Evolutionary conservation across 305 asterid species (phyloP).

Genomic region (Lippia alba): DNA sequence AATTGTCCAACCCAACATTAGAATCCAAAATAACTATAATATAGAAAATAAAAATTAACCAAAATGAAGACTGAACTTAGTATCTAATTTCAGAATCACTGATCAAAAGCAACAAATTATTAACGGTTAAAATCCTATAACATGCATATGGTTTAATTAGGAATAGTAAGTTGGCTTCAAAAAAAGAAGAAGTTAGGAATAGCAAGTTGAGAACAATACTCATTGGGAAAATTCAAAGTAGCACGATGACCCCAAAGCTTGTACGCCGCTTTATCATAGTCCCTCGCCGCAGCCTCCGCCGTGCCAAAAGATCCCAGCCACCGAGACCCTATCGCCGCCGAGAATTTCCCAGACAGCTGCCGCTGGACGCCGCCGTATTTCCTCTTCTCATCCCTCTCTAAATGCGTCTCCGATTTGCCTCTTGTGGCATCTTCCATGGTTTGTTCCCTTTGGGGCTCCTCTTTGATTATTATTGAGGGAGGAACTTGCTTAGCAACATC

Average conservation of each 20-base stretch:
- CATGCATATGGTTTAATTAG: slow-evolving; percentile 45
- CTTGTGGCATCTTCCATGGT: slow-evolving; percentile 62
- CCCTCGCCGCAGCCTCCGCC: slow-evolving; percentile 84
- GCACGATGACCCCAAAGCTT: slow-evolving; percentile 79
- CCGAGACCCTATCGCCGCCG: slow-evolving; percentile 80
- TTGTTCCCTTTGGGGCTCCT: background rate
- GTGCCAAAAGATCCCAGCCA: slow-evolving; percentile 87
- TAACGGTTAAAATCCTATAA: background rate
- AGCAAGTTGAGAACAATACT: slow-evolving; percentile 66
- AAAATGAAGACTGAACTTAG: no score
- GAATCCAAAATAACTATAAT: no score
- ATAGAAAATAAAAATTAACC: no score
- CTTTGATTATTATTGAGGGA: no score
- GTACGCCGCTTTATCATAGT: slow-evolving; percentile 72
- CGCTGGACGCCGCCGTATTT: slow-evolving; percentile 71
- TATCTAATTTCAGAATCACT: no score
- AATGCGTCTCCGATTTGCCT: no score
- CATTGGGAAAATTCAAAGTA: slow-evolving; percentile 67
- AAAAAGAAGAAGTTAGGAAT: no score
- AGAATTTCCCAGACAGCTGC: slow-evolving; percentile 80
- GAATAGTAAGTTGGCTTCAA: no score
- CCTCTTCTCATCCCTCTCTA: slow-evolving; percentile 49
- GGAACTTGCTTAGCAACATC: no score
- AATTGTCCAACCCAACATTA: no score
- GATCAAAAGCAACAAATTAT: no score